Evolutionary conservation across 176 grass and related monocot genomes (phyloP).

Genomic region (Rhynchospora tenuis): DNA sequence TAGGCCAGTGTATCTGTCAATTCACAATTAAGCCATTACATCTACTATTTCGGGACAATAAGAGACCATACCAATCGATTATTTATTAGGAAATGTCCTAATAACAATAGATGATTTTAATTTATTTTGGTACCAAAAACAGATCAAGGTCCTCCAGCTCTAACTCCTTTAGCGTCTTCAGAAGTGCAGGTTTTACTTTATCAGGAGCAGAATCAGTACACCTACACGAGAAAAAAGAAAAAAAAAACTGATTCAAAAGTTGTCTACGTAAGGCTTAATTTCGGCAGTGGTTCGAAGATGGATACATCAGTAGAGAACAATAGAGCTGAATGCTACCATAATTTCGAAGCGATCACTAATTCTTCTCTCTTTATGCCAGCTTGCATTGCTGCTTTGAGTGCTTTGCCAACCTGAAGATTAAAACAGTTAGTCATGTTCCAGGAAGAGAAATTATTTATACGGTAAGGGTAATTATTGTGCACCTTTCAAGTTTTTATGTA

Average conservation of each 20-base stretch:
- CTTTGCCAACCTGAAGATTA: slow-evolving; percentile 54
- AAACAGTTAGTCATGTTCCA: background rate
- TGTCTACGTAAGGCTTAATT: background rate
- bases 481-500: too few species aligned
- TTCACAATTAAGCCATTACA: background rate
- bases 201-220: slow-evolving; percentile 56
- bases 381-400: slow-evolving; percentile 54
- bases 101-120: background rate
- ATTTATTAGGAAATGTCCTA: background rate
- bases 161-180: slow-evolving; percentile 54
- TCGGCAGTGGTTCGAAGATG: background rate
- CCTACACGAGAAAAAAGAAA: slow-evolving; percentile 44
- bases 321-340: slow-evolving; percentile 40
- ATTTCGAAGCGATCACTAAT: slow-evolving; percentile 67
- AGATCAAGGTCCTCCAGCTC: slow-evolving; percentile 70
- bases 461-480: too few species aligned
- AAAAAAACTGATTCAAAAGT: background rate
- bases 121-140: slow-evolving; percentile 46
- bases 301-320: background rate
- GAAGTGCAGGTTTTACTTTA: slow-evolving; percentile 40
- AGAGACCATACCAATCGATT: background rate
- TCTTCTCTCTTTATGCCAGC: slow-evolving; percentile 55
- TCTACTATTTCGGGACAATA: background rate
- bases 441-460: too few species aligned
- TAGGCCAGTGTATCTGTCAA: slow-evolving; percentile 65